phyloP scores from a whole-genome alignment of 306 rosid genomes.

The Sophora flavescens region DNA sequence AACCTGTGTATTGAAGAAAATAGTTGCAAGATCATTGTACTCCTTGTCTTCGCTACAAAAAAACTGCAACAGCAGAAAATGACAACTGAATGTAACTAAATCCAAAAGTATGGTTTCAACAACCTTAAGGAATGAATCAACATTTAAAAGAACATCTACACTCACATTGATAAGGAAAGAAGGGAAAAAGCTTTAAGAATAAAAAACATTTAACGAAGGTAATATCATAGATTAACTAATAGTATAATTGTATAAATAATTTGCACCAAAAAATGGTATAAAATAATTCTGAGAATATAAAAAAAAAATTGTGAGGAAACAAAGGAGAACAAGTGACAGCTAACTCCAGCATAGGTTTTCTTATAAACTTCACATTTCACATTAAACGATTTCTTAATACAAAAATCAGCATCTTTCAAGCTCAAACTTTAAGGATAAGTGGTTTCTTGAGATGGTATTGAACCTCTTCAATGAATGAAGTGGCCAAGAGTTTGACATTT shows the following conservation, averaged over 20 bases:
- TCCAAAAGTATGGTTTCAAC: not conserved
- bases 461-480: not conserved
- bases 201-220: not conserved
- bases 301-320: not conserved
- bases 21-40: constrained; percentile 82
- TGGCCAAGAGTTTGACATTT: not conserved
- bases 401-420: not conserved
- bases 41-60: constrained; percentile 73
- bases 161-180: not conserved
- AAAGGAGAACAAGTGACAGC: not conserved
- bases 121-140: not conserved
- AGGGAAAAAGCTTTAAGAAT: not conserved
- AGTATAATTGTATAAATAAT: not conserved
- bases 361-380: constrained; percentile 26
- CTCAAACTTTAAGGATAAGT: not conserved
- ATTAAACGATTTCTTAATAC: not conserved
- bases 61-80: constrained; percentile 58
- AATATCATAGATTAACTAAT: not conserved
- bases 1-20: constrained; percentile 91
- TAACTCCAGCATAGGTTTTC: not conserved
- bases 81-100: constrained; percentile 30
- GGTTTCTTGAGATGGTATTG: not conserved
- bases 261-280: not conserved
- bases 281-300: not conserved
- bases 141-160: not conserved